A percentile compares a stretch with the other conserved stretches of the same genome.
Evolutionary conservation across 2,329 filamentous ascomycete species (phyloP).

Genomic region (Chaetomiaceae sp.): DNA sequence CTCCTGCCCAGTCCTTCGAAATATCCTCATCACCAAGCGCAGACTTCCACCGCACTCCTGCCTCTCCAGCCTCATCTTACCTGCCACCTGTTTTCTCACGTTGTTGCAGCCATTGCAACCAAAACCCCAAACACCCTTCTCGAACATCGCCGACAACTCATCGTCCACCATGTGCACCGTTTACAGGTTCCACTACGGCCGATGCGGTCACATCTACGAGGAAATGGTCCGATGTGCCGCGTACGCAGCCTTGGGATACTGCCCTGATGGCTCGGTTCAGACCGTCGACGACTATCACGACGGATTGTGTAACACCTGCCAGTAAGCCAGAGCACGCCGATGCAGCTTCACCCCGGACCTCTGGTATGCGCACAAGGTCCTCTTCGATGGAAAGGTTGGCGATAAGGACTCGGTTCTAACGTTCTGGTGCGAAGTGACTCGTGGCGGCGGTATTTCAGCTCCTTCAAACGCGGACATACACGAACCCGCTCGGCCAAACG

Average conservation of each 20-base stretch:
- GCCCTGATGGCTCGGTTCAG: neutral
- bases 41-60: neutral
- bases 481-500: too few relatives aligned
- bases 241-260: neutral
- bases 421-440: too few relatives aligned
- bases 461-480: too few relatives aligned
- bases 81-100: neutral
- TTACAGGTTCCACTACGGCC: neutral
- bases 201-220: slow-evolving; percentile 4
- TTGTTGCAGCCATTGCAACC: neutral
- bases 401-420: too few relatives aligned
- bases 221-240: neutral
- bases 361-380: neutral
- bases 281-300: neutral
- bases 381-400: too few relatives aligned
- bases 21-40: neutral
- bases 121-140: too few relatives aligned
- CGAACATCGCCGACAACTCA: neutral
- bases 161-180: slow-evolving; percentile 9
- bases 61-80: neutral
- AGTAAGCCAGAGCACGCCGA: neutral
- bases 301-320: neutral
- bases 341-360: neutral
- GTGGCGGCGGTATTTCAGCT: too few relatives aligned
- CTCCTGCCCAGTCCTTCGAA: neutral